phyloP scores from a whole-genome alignment of 257 asterid genomes.

The Mentha longifolia region DNA sequence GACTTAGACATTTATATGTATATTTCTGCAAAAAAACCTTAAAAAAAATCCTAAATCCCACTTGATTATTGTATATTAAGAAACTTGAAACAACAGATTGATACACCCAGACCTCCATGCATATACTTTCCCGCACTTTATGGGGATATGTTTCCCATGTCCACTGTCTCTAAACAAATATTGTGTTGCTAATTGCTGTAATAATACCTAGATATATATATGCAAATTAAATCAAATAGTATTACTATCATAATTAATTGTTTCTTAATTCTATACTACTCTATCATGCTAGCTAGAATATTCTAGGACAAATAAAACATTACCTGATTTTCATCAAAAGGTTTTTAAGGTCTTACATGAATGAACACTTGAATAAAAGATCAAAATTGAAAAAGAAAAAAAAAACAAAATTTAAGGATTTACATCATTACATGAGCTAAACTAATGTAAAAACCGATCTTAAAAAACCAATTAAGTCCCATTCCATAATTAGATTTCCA shows the following conservation, averaged over 20 bases:
- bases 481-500: conserved; percentile 1
- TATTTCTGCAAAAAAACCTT: background rate
- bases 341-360: background rate
- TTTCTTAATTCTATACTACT: background rate
- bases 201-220: conserved; percentile 30
- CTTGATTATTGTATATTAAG: too few relatives aligned
- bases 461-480: background rate
- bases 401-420: background rate
- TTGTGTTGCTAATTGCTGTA: conserved; percentile 34
- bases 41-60: background rate
- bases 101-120: too few relatives aligned
- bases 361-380: too few relatives aligned
- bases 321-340: conserved; percentile 16
- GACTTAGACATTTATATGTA: background rate
- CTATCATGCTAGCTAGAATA: background rate
- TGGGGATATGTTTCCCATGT: conserved; percentile 85
- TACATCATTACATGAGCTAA: conserved; percentile 17
- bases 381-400: background rate
- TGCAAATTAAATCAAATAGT: background rate
- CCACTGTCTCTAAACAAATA: conserved; percentile 44
- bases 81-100: too few relatives aligned
- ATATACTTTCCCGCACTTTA: conserved; percentile 68
- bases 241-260: conserved; percentile 26
- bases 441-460: background rate
- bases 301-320: conserved; percentile 40